Evolutionary conservation across 345 rosid genomes (phyloP).

Genomic region (Eucalyptus regnans): DNA sequence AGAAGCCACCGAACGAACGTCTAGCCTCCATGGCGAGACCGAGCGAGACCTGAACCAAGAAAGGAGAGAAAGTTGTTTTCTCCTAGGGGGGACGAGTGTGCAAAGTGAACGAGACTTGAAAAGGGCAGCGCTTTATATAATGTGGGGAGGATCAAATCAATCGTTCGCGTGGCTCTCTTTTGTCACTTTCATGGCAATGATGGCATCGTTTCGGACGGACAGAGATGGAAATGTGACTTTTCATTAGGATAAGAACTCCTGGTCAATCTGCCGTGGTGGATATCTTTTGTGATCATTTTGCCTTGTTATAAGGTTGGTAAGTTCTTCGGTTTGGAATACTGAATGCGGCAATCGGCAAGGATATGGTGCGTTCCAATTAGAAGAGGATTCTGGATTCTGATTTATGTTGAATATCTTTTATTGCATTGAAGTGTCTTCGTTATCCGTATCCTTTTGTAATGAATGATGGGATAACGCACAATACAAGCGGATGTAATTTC

Average conservation of each 20-base stretch:
- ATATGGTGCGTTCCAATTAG: background rate
- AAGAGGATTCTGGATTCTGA: background rate
- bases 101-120: background rate
- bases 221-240: background rate
- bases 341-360: background rate
- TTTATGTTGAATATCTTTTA: background rate
- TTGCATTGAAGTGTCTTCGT: background rate
- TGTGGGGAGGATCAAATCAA: background rate
- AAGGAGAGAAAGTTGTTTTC: background rate
- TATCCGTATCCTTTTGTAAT: background rate
- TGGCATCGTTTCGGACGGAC: background rate
- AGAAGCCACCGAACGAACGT: background rate
- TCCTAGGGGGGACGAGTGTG: background rate
- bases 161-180: background rate
- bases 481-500: background rate
- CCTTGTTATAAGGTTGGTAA: background rate
- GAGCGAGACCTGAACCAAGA: background rate
- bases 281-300: background rate
- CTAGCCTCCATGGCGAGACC: conserved; percentile 1
- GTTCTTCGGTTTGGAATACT: background rate
- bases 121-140: background rate
- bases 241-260: background rate
- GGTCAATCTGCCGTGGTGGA: background rate
- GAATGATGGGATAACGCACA: background rate
- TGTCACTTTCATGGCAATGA: background rate